Evolutionary conservation across 2,329 filamentous ascomycete species (phyloP).

Genomic region (Diaporthe helianthi): DNA sequence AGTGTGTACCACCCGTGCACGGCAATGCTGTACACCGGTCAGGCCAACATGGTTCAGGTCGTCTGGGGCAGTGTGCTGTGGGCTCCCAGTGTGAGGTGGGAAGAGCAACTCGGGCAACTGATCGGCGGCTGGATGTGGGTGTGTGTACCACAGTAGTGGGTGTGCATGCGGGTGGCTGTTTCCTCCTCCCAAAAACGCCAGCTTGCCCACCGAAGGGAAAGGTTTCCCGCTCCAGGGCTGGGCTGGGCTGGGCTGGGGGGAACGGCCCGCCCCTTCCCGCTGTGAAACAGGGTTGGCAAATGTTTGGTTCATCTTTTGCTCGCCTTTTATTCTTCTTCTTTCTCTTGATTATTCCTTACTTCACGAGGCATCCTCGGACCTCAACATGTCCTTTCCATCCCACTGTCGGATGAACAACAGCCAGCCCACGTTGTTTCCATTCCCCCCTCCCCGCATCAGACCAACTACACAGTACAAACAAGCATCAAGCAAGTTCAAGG

Average conservation of each 20-base stretch:
- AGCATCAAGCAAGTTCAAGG: too few species aligned
- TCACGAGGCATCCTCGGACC: too few species aligned
- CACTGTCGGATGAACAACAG: not conserved
- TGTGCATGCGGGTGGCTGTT: not conserved
- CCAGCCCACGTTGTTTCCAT: not conserved
- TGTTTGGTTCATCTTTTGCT: constrained; percentile 1
- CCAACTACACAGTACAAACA: not conserved
- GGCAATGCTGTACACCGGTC: constrained; percentile 14
- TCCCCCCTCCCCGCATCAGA: not conserved
- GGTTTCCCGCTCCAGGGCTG: constrained; percentile 16
- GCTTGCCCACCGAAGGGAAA: not conserved
- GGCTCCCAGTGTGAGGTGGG: not conserved
- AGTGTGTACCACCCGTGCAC: not conserved
- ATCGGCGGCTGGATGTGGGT: constrained; percentile 4
- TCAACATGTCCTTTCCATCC: not conserved
- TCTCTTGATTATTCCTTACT: too few species aligned
- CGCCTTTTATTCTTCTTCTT: not conserved
- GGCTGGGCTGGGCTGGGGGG: constrained; percentile 8
- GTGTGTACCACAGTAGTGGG: too few species aligned
- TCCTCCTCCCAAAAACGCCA: not conserved
- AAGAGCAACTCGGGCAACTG: not conserved
- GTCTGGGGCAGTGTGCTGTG: not conserved
- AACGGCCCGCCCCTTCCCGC: constrained; percentile 32
- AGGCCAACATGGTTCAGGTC: constrained; percentile 9
- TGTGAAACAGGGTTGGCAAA: constrained; percentile 26